Conservation (phyloP, 129 eudicot genomes). For the Silybum marianum region DNA sequence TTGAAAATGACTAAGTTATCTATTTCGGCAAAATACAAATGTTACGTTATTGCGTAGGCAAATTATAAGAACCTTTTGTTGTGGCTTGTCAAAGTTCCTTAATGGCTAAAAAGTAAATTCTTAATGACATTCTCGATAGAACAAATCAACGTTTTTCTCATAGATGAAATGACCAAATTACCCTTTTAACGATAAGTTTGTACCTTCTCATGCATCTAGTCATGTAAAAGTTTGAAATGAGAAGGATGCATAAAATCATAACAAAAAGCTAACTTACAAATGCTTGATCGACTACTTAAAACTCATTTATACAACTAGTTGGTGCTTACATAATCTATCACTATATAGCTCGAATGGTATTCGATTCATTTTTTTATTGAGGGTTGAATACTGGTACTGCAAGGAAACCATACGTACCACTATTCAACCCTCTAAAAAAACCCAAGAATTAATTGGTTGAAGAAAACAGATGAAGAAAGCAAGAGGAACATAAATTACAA, state of each 20-base stretch:
- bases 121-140: background rate
- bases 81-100: too few species aligned
- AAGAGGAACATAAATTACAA: slow-evolving; percentile 64
- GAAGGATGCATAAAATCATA: background rate
- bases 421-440: slow-evolving; percentile 8
- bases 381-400: background rate
- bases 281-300: background rate
- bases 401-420: background rate
- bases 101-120: background rate
- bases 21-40: background rate
- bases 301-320: slow-evolving; percentile 15
- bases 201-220: background rate
- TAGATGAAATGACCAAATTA: background rate
- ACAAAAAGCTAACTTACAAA: background rate
- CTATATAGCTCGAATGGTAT: slow-evolving; percentile 17
- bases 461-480: slow-evolving; percentile 18
- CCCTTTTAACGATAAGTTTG: background rate
- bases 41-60: background rate
- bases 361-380: slow-evolving; percentile 1
- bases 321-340: slow-evolving; percentile 10
- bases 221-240: background rate
- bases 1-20: background rate
- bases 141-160: background rate
- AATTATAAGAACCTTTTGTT: too few species aligned
- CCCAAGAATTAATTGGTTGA: slow-evolving; percentile 4